These are phyloP conservation scores for Heliocybe sulcata DNA, from an alignment of 1,284 basidiomycete species.

Conservation along the genomic window DNA sequence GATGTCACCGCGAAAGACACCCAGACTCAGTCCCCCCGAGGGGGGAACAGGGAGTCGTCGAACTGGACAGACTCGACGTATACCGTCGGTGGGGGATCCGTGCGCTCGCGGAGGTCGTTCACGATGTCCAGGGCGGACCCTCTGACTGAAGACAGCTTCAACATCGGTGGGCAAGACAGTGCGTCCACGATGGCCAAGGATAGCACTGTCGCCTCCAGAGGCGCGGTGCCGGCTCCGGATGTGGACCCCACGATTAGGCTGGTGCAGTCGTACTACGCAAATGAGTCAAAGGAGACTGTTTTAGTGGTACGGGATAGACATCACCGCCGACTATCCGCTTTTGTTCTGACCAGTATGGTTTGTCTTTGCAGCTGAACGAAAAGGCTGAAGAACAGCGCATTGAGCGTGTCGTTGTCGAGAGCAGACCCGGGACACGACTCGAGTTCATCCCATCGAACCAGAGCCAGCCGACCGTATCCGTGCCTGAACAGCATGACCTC, in stretches of 20 bases:
- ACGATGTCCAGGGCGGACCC: no score
- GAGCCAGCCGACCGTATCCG: slow-evolving; percentile 8
- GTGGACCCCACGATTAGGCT: background rate
- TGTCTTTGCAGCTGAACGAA: background rate
- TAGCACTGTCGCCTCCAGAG: background rate
- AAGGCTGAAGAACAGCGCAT: background rate
- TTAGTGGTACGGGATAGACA: background rate
- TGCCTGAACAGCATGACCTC: no score
- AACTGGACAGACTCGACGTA: no score
- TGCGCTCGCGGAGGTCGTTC: no score
- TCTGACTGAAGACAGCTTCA: no score
- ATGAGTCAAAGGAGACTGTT: background rate
- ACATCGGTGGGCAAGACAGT: background rate
- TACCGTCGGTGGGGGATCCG: no score
- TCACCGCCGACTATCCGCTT: background rate
- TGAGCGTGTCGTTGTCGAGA: background rate
- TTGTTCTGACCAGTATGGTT: background rate
- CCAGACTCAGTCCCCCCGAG: no score
- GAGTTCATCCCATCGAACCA: background rate
- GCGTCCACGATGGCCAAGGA: background rate
- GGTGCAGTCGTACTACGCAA: background rate
- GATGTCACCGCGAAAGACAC: no score
- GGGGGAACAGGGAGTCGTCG: no score
- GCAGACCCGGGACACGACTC: slow-evolving; percentile 3
- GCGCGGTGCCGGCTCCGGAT: background rate